Percentiles rank a stretch among this genome's conserved stretches.
These are phyloP conservation scores for Phialophora macrospora DNA, from an alignment of 2,329 filamentous ascomycete genomes.

Conservation along the genomic window DNA sequence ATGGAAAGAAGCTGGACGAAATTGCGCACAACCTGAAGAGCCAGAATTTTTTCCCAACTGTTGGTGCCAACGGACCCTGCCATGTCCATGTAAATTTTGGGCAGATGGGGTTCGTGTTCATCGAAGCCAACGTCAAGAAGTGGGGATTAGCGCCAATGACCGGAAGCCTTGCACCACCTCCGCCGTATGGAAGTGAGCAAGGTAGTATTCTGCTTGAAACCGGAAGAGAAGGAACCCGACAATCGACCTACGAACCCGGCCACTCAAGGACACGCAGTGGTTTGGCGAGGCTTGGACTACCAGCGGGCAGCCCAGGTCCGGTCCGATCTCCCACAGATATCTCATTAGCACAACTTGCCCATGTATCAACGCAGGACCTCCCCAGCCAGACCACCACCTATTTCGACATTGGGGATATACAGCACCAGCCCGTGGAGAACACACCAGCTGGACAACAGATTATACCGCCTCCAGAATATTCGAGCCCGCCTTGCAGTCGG, in stretches of 20 bases:
- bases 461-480: conserved; percentile 73
- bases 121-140: conserved; percentile 99
- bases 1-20: conserved; percentile 96
- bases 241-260: conserved; percentile 57
- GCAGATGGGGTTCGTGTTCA: conserved; percentile 97
- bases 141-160: conserved; percentile 97
- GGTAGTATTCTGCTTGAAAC: conserved; percentile 93
- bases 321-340: conserved; percentile 93
- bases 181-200: conserved; percentile 95
- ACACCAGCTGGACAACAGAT: conserved; percentile 60
- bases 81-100: conserved; percentile 96
- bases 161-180: conserved; percentile 89
- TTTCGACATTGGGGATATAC: conserved; percentile 52
- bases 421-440: conserved; percentile 38
- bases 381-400: conserved; percentile 67
- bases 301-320: conserved; percentile 77
- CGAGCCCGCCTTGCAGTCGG: conserved; percentile 60
- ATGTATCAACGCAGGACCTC: conserved; percentile 67
- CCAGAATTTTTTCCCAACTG: conserved; percentile 95
- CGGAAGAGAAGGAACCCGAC: conserved; percentile 64
- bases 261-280: conserved; percentile 78
- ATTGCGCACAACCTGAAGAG: conserved; percentile 89
- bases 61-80: conserved; percentile 94
- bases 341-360: conserved; percentile 83
- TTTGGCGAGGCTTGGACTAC: conserved; percentile 75